Evolutionary conservation across 2,329 filamentous ascomycete genomes (phyloP), one percentile per base, ranked within the genome.

Genomic region (Aspergillus sp.): DNA sequence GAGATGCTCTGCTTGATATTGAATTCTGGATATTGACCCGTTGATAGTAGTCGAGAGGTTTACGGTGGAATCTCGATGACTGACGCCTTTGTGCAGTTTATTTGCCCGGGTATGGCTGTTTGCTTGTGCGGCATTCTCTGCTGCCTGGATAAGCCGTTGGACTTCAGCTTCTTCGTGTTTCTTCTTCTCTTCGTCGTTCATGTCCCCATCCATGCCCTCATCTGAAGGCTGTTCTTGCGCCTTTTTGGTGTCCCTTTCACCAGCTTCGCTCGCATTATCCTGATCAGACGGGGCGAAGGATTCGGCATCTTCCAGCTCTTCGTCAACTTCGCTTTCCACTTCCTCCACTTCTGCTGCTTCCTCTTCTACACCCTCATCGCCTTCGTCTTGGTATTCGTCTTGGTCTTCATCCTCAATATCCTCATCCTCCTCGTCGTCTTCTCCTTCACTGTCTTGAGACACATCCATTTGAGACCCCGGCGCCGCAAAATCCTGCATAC

Each of bases 171-270:
- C 72, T 61, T 76, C 79, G 52, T 80, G 73, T 25, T 66, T 67
- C 64, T 83, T 85, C 69, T 86, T 84, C 46, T 82, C 79, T 1
- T 79, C 77, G 57, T 87, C 84, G 50, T 86, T 81, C 23, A 83
- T 65, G 61, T 84, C 45, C 27, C 33, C 45, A 15, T 17, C 17
- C 14, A 37, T 37, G 4, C 9, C 81, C 11, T 77, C 74, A 8
- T 69, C 66, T 39, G 77, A 73, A 6, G 43, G 19, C 33, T 60
- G 44, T 25, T 59, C 53, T 35, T 54, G n/a, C 8, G 33, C 41
- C 15, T 39, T 25, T 51, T 64, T 54, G 23, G 54, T 59, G 14
- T 62, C 52, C 12, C 59, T 57, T 11, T 51, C 46, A 27, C 44
- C 47, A 15, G 52, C 11, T 46, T 52, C 37, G 58, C 52, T 21